A percentile compares a stretch with the other conserved stretches of the same genome.
phyloP scores from a whole-genome alignment of 2,329 filamentous ascomycete genomes.

The Cryphonectria carpinicola region DNA sequence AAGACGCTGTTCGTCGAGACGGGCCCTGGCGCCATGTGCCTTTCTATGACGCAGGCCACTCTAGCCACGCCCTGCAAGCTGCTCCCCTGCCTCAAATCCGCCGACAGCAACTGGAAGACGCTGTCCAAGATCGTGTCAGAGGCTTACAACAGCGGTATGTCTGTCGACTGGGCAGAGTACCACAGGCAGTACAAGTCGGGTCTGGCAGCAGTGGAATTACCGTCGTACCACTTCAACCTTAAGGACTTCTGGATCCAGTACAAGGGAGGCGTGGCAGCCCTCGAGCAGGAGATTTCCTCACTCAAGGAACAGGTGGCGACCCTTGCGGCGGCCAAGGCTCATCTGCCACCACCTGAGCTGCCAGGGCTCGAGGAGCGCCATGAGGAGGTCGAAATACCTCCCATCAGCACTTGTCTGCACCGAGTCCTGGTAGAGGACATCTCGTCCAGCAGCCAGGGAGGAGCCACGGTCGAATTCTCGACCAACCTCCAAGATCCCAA shows the following conservation, averaged over 20 bases:
- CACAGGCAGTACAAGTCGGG: conserved; percentile 21
- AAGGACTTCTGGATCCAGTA: conserved; percentile 45
- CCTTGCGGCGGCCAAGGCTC: neutral
- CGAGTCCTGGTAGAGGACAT: neutral
- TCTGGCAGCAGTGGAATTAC: conserved; percentile 40
- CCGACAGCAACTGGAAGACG: conserved; percentile 2
- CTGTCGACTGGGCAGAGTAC: conserved; percentile 12
- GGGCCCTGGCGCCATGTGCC: neutral
- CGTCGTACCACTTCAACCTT: conserved; percentile 43
- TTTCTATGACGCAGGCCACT: neutral
- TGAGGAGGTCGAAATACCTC: neutral
- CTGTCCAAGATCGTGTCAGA: neutral
- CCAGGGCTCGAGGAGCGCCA: neutral
- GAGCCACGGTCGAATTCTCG: conserved; percentile 6
- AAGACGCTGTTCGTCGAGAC: neutral
- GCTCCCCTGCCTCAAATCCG: neutral
- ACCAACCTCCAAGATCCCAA: conserved; percentile 53
- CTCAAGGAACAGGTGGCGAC: conserved; percentile 41
- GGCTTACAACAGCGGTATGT: neutral
- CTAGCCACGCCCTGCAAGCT: neutral
- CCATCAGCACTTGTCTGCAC: conserved; percentile 29
- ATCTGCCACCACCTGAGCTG: neutral
- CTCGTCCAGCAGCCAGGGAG: neutral
- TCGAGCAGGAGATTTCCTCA: conserved; percentile 53
- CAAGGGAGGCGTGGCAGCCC: conserved; percentile 56